Conservation (phyloP, 2,329 filamentous ascomycete species). For the Lojkania enalia region DNA sequence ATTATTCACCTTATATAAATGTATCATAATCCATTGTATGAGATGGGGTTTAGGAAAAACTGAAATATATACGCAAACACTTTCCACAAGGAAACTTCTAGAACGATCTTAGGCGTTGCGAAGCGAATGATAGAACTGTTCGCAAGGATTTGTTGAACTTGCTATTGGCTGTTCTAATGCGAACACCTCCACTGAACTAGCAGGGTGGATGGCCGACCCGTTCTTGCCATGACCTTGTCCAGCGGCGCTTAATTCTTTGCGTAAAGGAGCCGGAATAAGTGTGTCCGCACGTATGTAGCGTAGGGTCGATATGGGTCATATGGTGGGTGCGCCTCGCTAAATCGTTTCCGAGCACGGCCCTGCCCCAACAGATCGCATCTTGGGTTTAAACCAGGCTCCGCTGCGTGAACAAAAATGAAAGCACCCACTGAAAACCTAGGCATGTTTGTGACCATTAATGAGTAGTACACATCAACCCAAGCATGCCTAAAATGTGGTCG, state of each 20-base stretch:
- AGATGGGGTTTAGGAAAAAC: no score
- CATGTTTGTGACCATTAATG: constrained; percentile 7
- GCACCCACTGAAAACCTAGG: constrained; percentile 8
- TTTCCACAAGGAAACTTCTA: no score
- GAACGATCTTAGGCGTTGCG: no score
- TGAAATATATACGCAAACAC: no score
- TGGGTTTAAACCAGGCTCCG: neutral
- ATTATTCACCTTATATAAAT: no score
- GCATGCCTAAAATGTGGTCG: constrained; percentile 5
- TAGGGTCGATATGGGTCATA: neutral
- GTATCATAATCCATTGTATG: no score
- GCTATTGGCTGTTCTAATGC: no score
- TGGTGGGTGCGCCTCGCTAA: neutral
- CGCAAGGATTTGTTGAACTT: no score
- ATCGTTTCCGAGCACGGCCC: neutral
- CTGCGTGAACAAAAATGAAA: constrained; percentile 1
- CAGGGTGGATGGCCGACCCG: no score
- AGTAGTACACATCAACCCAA: constrained; percentile 2
- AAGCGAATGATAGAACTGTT: no score
- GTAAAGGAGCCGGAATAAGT: neutral
- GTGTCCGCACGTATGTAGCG: constrained; percentile 1
- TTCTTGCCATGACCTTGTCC: no score
- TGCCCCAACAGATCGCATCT: neutral
- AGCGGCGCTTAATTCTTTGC: neutral
- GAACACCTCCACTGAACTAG: no score